Evolutionary conservation across 495 filamentous ascomycete species (phyloP).

Genomic region (Penicillium pancosmium): DNA sequence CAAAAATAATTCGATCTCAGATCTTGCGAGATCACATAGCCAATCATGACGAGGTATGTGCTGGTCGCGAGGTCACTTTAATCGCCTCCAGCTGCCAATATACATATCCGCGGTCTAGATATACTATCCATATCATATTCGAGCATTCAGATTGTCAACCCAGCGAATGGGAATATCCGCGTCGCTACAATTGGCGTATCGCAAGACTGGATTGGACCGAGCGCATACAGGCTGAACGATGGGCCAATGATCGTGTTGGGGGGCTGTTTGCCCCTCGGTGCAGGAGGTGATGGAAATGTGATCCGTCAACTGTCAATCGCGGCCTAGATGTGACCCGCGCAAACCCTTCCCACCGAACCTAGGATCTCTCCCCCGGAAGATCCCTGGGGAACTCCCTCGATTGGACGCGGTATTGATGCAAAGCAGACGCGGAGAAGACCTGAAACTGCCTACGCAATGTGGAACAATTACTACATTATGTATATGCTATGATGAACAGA

Average conservation of each 20-base stretch:
- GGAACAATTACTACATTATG: slow-evolving; percentile 1
- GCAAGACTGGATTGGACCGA: slow-evolving; percentile 17
- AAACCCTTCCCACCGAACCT: slow-evolving; percentile 10
- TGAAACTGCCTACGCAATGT: slow-evolving; percentile 4
- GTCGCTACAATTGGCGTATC: not conserved
- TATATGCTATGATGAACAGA: not conserved
- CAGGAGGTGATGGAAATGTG: slow-evolving; percentile 18
- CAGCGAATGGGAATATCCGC: slow-evolving; percentile 5
- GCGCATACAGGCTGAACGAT: not conserved
- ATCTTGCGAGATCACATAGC: too few species aligned
- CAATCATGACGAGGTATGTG: too few species aligned
- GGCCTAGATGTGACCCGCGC: not conserved
- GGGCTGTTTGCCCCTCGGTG: slow-evolving; percentile 8
- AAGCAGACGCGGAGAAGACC: slow-evolving; percentile 1
- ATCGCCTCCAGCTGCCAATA: too few species aligned
- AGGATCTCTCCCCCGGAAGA: slow-evolving; percentile 12
- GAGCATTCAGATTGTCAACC: not conserved
- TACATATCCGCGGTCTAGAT: too few species aligned
- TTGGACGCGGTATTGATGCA: not conserved
- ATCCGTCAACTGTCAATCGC: slow-evolving; percentile 26
- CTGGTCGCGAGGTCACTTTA: too few species aligned
- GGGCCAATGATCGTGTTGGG: slow-evolving; percentile 11
- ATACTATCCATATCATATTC: not conserved
- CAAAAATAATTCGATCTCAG: too few species aligned
- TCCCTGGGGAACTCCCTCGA: slow-evolving; percentile 4